Percentiles rank a stretch among this genome's conserved stretches.
These are phyloP conservation scores for Neoboletus subvelutipes DNA, from an alignment of 768 basidiomycete species.

Conservation along the genomic window DNA sequence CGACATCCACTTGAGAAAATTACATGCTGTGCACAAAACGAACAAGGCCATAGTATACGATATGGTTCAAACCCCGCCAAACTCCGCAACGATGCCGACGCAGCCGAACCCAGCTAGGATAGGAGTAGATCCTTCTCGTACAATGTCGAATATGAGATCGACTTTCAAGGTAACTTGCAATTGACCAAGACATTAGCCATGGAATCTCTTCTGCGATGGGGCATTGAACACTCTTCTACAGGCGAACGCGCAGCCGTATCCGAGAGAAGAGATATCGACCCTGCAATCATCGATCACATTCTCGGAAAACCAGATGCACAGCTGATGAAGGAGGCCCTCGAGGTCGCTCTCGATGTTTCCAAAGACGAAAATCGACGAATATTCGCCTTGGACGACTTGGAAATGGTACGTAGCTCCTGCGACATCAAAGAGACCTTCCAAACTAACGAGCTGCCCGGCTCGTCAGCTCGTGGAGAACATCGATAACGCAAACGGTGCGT, in stretches of 20 bases:
- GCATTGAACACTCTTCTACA: conserved; percentile 65
- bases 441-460: neutral
- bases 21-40: too few relatives aligned
- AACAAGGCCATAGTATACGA: neutral
- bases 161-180: neutral
- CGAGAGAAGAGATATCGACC: conserved; percentile 60
- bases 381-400: conserved; percentile 76
- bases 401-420: conserved; percentile 60
- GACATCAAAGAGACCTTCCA: neutral
- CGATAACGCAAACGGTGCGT: conserved; percentile 80
- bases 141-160: neutral
- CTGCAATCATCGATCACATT: conserved; percentile 82
- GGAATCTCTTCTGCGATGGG: conserved; percentile 81
- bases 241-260: conserved; percentile 33
- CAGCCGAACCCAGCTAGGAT: conserved; percentile 13
- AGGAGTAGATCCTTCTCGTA: conserved; percentile 16
- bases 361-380: conserved; percentile 59
- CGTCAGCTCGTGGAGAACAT: conserved; percentile 79
- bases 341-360: conserved; percentile 55
- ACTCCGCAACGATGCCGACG: conserved; percentile 21
- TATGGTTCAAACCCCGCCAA: conserved; percentile 10
- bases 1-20: neutral
- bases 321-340: conserved; percentile 80
- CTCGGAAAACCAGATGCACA: conserved; percentile 81
- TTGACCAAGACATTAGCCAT: conserved; percentile 34